Conservation (phyloP, 257 asterid species). For the Orobanche coerulescens region DNA sequence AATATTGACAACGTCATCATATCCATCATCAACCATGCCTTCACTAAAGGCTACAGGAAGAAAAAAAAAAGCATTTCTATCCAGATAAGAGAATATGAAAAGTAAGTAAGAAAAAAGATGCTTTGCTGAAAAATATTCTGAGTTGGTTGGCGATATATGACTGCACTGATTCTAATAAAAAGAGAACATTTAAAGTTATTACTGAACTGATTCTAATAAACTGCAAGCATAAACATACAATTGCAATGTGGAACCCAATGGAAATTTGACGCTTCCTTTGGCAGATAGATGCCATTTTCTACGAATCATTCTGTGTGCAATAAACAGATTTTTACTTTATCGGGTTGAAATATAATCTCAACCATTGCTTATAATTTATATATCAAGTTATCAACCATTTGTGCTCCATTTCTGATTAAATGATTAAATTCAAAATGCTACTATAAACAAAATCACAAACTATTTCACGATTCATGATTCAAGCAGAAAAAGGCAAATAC, state of each 20-base stretch:
- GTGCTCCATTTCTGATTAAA: neutral
- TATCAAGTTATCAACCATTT: neutral
- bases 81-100: neutral
- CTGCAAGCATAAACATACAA: neutral
- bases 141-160: neutral
- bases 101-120: neutral
- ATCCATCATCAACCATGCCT: constrained; percentile 67
- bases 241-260: neutral
- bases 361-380: neutral
- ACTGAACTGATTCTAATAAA: neutral
- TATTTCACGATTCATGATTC: neutral
- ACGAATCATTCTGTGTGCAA: neutral
- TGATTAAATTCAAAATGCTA: neutral
- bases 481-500: neutral
- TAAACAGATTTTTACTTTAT: neutral
- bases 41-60: constrained; percentile 55
- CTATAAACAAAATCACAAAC: constrained; percentile 1
- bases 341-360: neutral
- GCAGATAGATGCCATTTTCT: neutral
- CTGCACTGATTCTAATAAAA: neutral
- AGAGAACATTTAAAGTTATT: neutral
- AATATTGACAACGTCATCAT: constrained; percentile 43
- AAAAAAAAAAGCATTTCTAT: neutral
- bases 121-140: neutral
- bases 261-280: neutral